Conservation (phyloP, 805 yeast genomes). For the Zygoascus bituminiphila region DNA sequence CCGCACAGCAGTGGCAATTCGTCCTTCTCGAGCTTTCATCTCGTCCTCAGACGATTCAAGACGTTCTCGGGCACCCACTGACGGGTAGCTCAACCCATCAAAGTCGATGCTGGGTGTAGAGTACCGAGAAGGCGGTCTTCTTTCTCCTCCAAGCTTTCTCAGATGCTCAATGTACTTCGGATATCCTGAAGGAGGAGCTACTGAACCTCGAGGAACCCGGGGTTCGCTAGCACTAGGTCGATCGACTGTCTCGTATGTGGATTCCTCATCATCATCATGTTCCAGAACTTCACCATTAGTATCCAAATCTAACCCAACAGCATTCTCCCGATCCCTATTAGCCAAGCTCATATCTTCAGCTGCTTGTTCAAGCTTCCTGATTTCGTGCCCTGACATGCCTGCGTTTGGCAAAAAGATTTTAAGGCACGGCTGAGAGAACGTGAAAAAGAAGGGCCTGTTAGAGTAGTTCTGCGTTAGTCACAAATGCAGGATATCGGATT, state of each 20-base stretch:
- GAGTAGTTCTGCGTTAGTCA: background rate
- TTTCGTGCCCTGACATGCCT: background rate
- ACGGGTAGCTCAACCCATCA: slow-evolving; percentile 94
- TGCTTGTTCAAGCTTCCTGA: background rate
- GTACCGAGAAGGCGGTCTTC: slow-evolving; percentile 61
- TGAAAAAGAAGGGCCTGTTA: background rate
- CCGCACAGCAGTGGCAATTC: slow-evolving; percentile 81
- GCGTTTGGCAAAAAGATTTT: background rate
- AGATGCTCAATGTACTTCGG: slow-evolving; percentile 19
- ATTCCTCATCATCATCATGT: background rate
- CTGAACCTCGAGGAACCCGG: slow-evolving; percentile 14
- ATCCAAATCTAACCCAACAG: background rate
- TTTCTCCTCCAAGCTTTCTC: slow-evolving; percentile 15
- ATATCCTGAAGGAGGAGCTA: slow-evolving; percentile 17
- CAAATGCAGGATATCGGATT: too few species aligned
- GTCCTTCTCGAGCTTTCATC: slow-evolving; percentile 52
- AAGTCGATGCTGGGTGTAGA: slow-evolving; percentile 82
- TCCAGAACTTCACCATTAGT: background rate
- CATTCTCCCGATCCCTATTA: too few species aligned
- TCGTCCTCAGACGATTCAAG: slow-evolving; percentile 63
- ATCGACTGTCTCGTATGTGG: background rate
- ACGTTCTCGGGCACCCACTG: slow-evolving; percentile 71
- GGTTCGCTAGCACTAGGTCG: background rate
- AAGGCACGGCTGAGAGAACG: background rate
- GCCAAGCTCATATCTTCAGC: background rate